Percentiles rank a stretch among this genome's conserved stretches.
Evolutionary conservation across 305 asterid genomes (phyloP).

Genomic region (Fraxinus floribunda): DNA sequence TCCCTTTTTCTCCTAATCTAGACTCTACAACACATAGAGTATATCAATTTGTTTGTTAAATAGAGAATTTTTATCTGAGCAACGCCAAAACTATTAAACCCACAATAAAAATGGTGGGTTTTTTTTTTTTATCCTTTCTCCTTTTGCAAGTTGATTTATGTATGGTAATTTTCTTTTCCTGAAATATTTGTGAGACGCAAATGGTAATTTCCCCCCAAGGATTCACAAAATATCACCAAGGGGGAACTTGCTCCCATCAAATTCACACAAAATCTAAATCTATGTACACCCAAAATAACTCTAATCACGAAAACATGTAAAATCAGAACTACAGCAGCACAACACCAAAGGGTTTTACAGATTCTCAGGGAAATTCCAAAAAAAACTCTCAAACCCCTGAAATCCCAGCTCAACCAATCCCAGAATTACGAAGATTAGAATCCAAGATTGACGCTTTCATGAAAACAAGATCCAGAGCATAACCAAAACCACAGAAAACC

Average conservation of each 20-base stretch:
- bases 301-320: slow-evolving; percentile 15
- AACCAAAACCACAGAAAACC: slow-evolving; percentile 28
- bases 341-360: background rate
- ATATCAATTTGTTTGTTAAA: slow-evolving; percentile 21
- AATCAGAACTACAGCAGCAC: slow-evolving; percentile 23
- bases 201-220: slow-evolving; percentile 28
- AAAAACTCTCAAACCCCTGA: slow-evolving; percentile 24
- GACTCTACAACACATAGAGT: slow-evolving; percentile 23
- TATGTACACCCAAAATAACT: slow-evolving; percentile 36
- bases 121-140: background rate
- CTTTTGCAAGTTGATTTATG: slow-evolving; percentile 25
- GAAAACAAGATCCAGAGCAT: slow-evolving; percentile 56
- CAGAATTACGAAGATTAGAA: slow-evolving; percentile 59
- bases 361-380: background rate
- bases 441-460: slow-evolving; percentile 50
- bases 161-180: slow-evolving; percentile 21
- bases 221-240: slow-evolving; percentile 41
- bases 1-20: slow-evolving; percentile 25
- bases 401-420: slow-evolving; percentile 57
- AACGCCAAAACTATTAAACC: slow-evolving; percentile 45
- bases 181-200: slow-evolving; percentile 26
- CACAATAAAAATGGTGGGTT: slow-evolving; percentile 68
- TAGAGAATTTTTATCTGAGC: slow-evolving; percentile 34
- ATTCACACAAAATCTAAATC: slow-evolving; percentile 36
- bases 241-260: slow-evolving; percentile 31